A percentile compares a stretch with the other conserved stretches of the same genome.
phyloP scores from a whole-genome alignment of 1,284 basidiomycete species.

The Bondarzewia mesenterica region DNA sequence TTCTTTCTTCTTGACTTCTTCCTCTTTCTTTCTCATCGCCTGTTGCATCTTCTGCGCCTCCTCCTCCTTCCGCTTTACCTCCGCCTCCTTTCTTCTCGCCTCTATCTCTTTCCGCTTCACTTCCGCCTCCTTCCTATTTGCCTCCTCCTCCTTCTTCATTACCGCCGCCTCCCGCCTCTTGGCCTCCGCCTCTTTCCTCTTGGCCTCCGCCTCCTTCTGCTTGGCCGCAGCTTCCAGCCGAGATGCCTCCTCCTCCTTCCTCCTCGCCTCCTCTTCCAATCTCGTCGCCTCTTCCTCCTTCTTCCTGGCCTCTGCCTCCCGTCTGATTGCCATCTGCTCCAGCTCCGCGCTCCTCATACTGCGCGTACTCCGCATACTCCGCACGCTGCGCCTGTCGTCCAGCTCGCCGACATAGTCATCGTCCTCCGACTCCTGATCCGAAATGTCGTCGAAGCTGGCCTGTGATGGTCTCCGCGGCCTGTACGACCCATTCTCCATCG shows the following conservation, averaged over 20 bases:
- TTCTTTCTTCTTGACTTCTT: background rate
- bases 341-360: constrained; percentile 10
- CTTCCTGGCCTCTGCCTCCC: constrained; percentile 1
- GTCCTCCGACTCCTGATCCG: constrained; percentile 9
- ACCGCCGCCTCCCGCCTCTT: constrained; percentile 5
- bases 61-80: constrained; percentile 7
- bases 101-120: constrained; percentile 1
- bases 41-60: constrained; percentile 7
- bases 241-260: constrained; percentile 2
- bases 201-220: constrained; percentile 2
- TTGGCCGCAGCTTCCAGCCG: background rate
- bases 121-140: constrained; percentile 6
- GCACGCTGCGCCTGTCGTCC: constrained; percentile 11
- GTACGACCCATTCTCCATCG: background rate
- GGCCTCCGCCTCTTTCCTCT: constrained; percentile 1
- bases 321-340: constrained; percentile 4
- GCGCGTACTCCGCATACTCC: constrained; percentile 11
- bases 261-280: constrained; percentile 8
- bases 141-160: constrained; percentile 5
- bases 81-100: constrained; percentile 6
- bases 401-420: constrained; percentile 10
- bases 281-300: constrained; percentile 1
- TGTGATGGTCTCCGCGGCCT: constrained; percentile 3
- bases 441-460: constrained; percentile 5
- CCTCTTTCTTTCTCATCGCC: background rate